phyloP scores from a whole-genome alignment of 2,329 filamentous ascomycete genomes.

The Pseudogymnoascus sp. region DNA sequence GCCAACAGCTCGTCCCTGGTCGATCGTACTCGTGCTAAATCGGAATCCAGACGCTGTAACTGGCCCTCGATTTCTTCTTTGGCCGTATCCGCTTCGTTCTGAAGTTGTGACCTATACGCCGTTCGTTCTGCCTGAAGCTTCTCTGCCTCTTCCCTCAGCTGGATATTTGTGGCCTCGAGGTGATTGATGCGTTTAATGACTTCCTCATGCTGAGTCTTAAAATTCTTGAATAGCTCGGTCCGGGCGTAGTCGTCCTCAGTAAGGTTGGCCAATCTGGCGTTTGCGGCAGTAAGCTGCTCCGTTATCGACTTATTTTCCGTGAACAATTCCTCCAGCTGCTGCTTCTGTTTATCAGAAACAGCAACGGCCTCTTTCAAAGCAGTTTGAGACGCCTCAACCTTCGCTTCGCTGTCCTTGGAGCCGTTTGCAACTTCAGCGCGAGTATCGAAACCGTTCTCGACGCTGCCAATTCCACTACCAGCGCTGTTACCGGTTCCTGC shows the following conservation, averaged over 20 bases:
- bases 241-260: conserved; percentile 91
- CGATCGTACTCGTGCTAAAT: conserved; percentile 77
- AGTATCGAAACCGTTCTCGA: conserved; percentile 37
- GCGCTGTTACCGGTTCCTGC: conserved; percentile 46
- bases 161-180: conserved; percentile 78
- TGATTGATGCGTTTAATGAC: conserved; percentile 87
- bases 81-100: conserved; percentile 66
- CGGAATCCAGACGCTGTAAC: conserved; percentile 70
- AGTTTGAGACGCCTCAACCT: conserved; percentile 60
- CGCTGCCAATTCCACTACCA: conserved; percentile 34
- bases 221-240: conserved; percentile 86
- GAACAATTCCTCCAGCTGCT: conserved; percentile 74
- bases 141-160: conserved; percentile 75
- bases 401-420: conserved; percentile 42
- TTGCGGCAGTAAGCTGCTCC: conserved; percentile 72
- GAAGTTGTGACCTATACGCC: conserved; percentile 69
- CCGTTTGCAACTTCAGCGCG: conserved; percentile 48
- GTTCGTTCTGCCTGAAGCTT: conserved; percentile 80
- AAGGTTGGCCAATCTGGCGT: conserved; percentile 57
- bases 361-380: conserved; percentile 72
- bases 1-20: conserved; percentile 77
- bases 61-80: conserved; percentile 75
- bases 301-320: conserved; percentile 66
- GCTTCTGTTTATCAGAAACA: conserved; percentile 72
- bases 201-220: conserved; percentile 86